These are phyloP conservation scores for Omphalea diandra DNA, from an alignment of 441 rosid species.

Conservation along the genomic window DNA sequence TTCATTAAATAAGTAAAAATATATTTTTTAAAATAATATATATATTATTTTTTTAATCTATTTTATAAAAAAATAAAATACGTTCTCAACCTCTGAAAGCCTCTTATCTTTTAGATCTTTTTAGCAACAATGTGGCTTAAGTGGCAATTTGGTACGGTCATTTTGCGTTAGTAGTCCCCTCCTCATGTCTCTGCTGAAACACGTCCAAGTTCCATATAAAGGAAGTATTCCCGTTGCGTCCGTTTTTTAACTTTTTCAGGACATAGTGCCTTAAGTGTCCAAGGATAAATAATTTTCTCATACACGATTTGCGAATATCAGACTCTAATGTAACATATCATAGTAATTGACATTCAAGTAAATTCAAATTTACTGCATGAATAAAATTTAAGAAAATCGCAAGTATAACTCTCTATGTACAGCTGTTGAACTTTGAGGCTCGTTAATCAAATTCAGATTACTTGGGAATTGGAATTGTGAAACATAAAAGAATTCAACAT, in stretches of 20 bases:
- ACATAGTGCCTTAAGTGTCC: neutral
- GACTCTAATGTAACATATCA: neutral
- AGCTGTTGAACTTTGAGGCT: too few relatives aligned
- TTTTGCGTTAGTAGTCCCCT: too few relatives aligned
- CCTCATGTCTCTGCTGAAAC: neutral
- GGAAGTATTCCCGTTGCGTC: slow-evolving; percentile 31
- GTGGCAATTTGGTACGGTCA: too few relatives aligned
- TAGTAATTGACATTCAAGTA: neutral
- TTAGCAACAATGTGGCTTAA: neutral
- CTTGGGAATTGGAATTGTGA: neutral
- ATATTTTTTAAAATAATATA: too few relatives aligned
- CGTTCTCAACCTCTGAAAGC: neutral
- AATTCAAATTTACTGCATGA: neutral
- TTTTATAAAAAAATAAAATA: too few relatives aligned
- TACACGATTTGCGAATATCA: neutral
- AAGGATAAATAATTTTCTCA: neutral
- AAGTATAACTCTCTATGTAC: too few relatives aligned
- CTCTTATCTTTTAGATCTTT: neutral
- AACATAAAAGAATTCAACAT: neutral
- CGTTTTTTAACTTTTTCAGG: slow-evolving; percentile 9
- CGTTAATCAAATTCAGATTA: too few relatives aligned
- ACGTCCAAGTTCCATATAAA: neutral
- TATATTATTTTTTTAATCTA: too few relatives aligned
- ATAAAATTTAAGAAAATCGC: too few relatives aligned
- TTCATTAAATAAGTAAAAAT: too few relatives aligned